These are phyloP conservation scores for Anisodus acutangulus DNA, from an alignment of 257 asterid species.

Conservation along the genomic window DNA sequence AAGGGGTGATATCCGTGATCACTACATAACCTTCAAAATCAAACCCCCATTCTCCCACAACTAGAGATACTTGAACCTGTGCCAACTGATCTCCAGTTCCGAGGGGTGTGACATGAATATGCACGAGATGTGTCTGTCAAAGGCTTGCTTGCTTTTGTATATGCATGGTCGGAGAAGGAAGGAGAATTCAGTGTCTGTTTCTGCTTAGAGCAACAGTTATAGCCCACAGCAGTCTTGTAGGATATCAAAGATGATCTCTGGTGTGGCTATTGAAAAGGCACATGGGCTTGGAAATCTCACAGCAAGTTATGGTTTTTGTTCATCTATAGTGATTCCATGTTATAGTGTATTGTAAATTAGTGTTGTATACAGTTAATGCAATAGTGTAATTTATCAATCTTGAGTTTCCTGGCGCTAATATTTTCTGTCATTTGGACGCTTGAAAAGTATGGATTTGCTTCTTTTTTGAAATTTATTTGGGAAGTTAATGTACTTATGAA, in stretches of 20 bases:
- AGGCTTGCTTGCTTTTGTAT: slow-evolving; percentile 37
- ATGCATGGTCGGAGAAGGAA: slow-evolving; percentile 29
- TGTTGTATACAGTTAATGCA: slow-evolving; percentile 29
- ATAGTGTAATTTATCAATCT: slow-evolving; percentile 24
- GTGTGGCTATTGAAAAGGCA: slow-evolving; percentile 23
- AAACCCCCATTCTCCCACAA: slow-evolving; percentile 11
- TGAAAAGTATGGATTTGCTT: background rate
- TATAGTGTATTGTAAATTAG: slow-evolving; percentile 38
- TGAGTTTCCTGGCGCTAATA: slow-evolving; percentile 1
- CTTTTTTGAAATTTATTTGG: slow-evolving; percentile 9
- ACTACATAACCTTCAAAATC: slow-evolving; percentile 24
- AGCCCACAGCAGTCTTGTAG: slow-evolving; percentile 19
- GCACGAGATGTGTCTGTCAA: slow-evolving; percentile 33
- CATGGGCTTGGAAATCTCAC: slow-evolving; percentile 8
- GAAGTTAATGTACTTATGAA: background rate
- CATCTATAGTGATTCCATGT: slow-evolving; percentile 8
- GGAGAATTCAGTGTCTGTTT: slow-evolving; percentile 33
- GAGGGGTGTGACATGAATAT: slow-evolving; percentile 31
- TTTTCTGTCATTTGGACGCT: background rate
- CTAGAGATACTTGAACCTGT: slow-evolving; percentile 5
- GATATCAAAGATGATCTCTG: slow-evolving; percentile 26
- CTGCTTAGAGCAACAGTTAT: slow-evolving; percentile 30
- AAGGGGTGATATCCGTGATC: slow-evolving; percentile 26
- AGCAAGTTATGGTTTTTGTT: slow-evolving; percentile 28
- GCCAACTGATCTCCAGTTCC: slow-evolving; percentile 25